phyloP scores from a whole-genome alignment of 176 grass and related monocot species.

The Carex littledalei region DNA sequence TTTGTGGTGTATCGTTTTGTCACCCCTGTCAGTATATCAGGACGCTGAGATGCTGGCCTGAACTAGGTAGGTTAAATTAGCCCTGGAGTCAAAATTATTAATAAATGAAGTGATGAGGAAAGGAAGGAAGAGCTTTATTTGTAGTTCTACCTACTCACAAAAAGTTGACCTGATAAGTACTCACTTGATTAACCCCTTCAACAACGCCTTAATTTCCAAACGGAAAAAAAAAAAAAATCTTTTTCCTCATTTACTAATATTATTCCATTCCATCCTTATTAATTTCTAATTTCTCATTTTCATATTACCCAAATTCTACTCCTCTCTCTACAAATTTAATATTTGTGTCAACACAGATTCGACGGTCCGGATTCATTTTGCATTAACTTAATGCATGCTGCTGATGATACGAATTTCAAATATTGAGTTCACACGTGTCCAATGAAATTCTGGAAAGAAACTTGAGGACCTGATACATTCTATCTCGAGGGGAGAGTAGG shows the following conservation, averaged over 20 bases:
- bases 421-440: not conserved
- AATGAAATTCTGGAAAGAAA: not conserved
- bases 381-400: too few species aligned
- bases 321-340: not conserved
- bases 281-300: not conserved
- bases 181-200: not conserved
- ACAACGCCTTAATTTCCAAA: not conserved
- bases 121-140: not conserved
- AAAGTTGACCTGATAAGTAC: slow-evolving; percentile 13
- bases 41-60: not conserved
- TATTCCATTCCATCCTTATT: not conserved
- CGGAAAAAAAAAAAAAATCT: not conserved
- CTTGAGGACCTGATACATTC: too few species aligned
- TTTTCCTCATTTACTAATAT: not conserved
- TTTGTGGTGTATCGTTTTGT: not conserved
- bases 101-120: not conserved
- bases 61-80: not conserved
- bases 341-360: too few species aligned
- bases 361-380: too few species aligned
- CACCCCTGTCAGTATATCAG: not conserved
- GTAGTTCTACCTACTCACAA: not conserved
- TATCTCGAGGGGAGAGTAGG: too few species aligned
- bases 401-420: not conserved
- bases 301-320: not conserved
- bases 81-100: not conserved